These are phyloP conservation scores for Torulaspora delbrueckii DNA, from an alignment of 805 yeast genomes.

Conservation along the genomic window DNA sequence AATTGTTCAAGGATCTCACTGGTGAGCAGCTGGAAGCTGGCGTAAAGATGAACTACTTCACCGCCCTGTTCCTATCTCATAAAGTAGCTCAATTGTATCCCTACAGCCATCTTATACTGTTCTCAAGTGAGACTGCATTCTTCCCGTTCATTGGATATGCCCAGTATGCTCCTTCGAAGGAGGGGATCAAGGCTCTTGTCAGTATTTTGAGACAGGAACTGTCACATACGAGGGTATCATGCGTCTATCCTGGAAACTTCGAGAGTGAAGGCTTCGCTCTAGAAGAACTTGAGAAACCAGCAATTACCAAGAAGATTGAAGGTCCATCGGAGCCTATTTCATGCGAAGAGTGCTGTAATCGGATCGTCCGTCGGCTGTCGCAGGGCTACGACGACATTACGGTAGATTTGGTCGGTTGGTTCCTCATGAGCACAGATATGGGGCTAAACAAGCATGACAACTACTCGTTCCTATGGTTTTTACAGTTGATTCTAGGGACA, in stretches of 20 bases:
- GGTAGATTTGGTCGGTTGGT: constrained; percentile 85
- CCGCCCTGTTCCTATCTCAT: constrained; percentile 70
- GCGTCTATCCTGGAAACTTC: constrained; percentile 86
- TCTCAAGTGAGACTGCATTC: constrained; percentile 74
- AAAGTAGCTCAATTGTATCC: constrained; percentile 42
- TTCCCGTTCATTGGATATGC: constrained; percentile 89
- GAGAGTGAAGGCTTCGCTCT: constrained; percentile 78
- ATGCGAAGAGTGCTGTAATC: constrained; percentile 60
- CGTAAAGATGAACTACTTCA: constrained; percentile 62
- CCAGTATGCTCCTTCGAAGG: constrained; percentile 86
- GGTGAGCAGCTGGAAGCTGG: constrained; percentile 57
- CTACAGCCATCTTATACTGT: constrained; percentile 53
- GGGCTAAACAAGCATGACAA: constrained; percentile 57
- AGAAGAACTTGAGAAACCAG: constrained; percentile 83
- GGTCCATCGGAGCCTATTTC: constrained; percentile 74
- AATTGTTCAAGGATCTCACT: constrained; percentile 64
- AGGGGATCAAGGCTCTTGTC: constrained; percentile 72
- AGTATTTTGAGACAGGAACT: constrained; percentile 82
- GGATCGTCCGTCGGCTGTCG: constrained; percentile 51
- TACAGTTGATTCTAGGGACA: constrained; percentile 48
- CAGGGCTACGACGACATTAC: constrained; percentile 67
- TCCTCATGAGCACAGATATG: constrained; percentile 58
- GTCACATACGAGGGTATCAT: constrained; percentile 57
- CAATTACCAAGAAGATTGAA: constrained; percentile 74
- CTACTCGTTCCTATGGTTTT: constrained; percentile 46